Conservation (phyloP, 148 eudicot species). For the Suaeda aralocaspica region DNA sequence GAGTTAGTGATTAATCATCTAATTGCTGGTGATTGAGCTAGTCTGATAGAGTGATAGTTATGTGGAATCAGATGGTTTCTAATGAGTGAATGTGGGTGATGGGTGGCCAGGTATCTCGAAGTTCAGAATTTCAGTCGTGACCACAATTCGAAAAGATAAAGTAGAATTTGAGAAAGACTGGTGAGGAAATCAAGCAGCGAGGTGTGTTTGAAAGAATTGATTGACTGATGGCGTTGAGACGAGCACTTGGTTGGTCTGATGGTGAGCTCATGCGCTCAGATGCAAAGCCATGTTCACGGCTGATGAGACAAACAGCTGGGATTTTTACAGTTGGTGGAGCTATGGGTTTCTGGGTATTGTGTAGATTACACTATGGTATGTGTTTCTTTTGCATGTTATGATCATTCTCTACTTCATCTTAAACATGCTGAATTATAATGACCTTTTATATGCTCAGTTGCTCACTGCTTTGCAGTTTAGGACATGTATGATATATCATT, state of each 20-base stretch:
- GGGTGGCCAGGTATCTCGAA: not conserved
- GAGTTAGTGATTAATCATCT: not conserved
- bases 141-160: not conserved
- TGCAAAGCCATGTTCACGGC: constrained; percentile 75
- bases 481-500: not conserved
- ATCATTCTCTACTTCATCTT: not conserved
- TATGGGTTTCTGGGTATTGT: constrained; percentile 86
- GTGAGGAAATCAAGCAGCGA: not conserved
- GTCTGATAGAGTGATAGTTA: not conserved
- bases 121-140: not conserved
- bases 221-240: constrained; percentile 70
- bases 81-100: not conserved
- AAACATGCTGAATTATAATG: not conserved
- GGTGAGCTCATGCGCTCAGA: constrained; percentile 97
- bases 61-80: no score
- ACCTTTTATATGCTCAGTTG: not conserved
- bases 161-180: not conserved
- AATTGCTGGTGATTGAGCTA: not conserved
- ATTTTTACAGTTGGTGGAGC: constrained; percentile 83
- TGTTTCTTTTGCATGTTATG: constrained; percentile 6
- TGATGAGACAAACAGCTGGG: constrained; percentile 92
- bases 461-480: not conserved
- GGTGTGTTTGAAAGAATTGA: constrained; percentile 1
- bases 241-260: constrained; percentile 73
- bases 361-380: constrained; percentile 87